Percentiles rank a stretch among this genome's conserved stretches.
Conservation (phyloP, 768 basidiomycete genomes). For the Rhodotorula kratochvilovae region DNA sequence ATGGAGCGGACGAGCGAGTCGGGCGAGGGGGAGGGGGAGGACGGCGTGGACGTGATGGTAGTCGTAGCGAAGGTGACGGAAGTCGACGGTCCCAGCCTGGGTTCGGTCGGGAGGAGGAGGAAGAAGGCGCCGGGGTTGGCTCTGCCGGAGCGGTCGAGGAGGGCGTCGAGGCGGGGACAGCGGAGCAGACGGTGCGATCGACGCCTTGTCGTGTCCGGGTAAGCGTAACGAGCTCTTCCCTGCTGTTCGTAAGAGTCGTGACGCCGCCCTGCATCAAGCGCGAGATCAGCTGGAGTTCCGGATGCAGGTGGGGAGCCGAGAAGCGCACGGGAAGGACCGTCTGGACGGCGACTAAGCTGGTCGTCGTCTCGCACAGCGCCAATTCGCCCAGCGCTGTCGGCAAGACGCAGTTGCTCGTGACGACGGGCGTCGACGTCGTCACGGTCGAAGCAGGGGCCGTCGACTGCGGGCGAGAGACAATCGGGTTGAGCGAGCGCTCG, state of each 20-base stretch:
- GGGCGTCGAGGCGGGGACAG: not conserved
- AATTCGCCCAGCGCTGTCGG: not conserved
- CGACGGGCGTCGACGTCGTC: constrained; percentile 2
- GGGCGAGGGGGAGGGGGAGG: not conserved
- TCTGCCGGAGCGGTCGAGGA: not conserved
- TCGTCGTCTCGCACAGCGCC: constrained; percentile 6
- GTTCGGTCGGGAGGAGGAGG: not conserved
- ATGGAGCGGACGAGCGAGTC: not conserved
- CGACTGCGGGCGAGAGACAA: not conserved
- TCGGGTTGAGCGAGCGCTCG: not conserved
- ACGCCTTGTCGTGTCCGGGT: not conserved
- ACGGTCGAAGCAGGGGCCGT: not conserved
- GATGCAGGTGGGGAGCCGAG: not conserved
- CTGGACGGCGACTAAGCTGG: not conserved
- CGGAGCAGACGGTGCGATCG: constrained; percentile 12
- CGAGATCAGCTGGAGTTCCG: not conserved
- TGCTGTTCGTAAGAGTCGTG: not conserved
- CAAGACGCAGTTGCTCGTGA: constrained; percentile 4
- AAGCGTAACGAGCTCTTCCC: not conserved
- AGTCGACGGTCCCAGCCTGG: not conserved
- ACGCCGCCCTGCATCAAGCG: constrained; percentile 1
- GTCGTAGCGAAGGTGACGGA: constrained; percentile 4
- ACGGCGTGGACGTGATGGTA: constrained; percentile 8
- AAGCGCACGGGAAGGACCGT: constrained; percentile 9
- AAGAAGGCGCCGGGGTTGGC: not conserved